Evolutionary conservation across 2,329 filamentous ascomycete genomes (phyloP), one percentile per base, ranked within the genome.

Genomic region (Fusarium zealandicum): DNA sequence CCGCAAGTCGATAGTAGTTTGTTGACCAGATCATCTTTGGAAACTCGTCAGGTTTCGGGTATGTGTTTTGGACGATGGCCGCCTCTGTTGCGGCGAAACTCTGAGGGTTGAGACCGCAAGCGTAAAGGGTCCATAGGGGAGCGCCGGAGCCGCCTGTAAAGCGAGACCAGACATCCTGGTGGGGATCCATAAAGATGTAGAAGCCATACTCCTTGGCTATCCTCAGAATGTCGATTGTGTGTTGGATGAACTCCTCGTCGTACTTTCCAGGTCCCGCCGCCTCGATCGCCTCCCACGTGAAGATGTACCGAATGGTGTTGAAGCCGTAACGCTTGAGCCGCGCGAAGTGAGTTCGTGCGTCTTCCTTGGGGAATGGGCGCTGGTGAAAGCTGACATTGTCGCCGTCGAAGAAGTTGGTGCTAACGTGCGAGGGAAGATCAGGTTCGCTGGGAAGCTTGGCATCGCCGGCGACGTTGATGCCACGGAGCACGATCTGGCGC

Each of bases 21-120:
- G 96, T 98, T 13, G 93, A 92, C 95, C 95, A 99, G 52, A 98
- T 93, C 96, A 99, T 99, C 77, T 97, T 98, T 18, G 95, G 95
- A 63, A 93, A 99, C 1, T 88, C 82, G 20, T 87, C 87, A 8
- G 93, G 92, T 16, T 96, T 84, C 9, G 90, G 87, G 70, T 91
- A 97, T 2, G 90, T 96, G 69, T 98, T 99, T 46, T 99, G 95
- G 6, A 99, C 93, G 54, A 98, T 83, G 31, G 95, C 92, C 4
- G 93, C 93, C 74, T 97, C 90, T 12, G 93, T 99, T 16, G 85
- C 86, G 45, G 87, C 86, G 69, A 99, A 97, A 62, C 84, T 87
- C 72, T 88, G 82, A 0, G 95, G 95, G 70, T 99, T 91, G 39
- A 99, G 79, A 8, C 95, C 95, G 62, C 90, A 93, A 20, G 96